Evolutionary conservation across 129 eudicot species (phyloP), one percentile per base, ranked within the genome.

Genomic region (Centrapalus pauciflorus): DNA sequence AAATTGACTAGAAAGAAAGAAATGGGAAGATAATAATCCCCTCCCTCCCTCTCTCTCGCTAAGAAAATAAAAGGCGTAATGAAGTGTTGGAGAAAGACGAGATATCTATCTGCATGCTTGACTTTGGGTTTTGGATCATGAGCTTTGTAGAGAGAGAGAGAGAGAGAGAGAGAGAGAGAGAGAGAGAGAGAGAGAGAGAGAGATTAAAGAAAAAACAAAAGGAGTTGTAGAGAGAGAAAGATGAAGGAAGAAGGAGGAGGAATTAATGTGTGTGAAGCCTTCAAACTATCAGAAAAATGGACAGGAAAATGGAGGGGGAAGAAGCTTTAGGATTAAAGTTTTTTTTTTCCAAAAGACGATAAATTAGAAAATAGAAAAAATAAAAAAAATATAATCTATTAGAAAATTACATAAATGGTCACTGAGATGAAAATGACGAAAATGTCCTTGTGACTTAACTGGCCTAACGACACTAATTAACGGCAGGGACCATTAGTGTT

Each of bases 261-360:
- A 77, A 89, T 84, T 82, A 76, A 85, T 65, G 83, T 76, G 76
- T 80, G 93, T 85, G 95, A 93, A 87, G 81, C 73, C 66, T 71
- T 84, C 43, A 74, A 74, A 77, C 75, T 55, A 64, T 81, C 79
- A 81, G 67, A 81, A 62, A 71, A 77, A 69, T n/a, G n/a, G n/a
- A n/a, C n/a, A n/a, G n/a, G n/a, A n/a, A n/a, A n/a, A n/a, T n/a
- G n/a, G n/a, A n/a, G n/a, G n/a, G n/a, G n/a, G n/a, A n/a, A n/a
- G n/a, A n/a, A n/a, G n/a, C n/a, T n/a, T n/a, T n/a, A n/a, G n/a
- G n/a, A n/a, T n/a, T n/a, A n/a, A n/a, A n/a, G n/a, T n/a, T n/a
- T n/a, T n/a, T n/a, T n/a, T n/a, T n/a, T n/a, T n/a, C n/a, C n/a
- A n/a, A n/a, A n/a, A n/a, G n/a, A n/a, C n/a, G n/a, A n/a, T n/a